phyloP scores from a whole-genome alignment of 805 yeast genomes.

The Metschnikowia lunata region DNA sequence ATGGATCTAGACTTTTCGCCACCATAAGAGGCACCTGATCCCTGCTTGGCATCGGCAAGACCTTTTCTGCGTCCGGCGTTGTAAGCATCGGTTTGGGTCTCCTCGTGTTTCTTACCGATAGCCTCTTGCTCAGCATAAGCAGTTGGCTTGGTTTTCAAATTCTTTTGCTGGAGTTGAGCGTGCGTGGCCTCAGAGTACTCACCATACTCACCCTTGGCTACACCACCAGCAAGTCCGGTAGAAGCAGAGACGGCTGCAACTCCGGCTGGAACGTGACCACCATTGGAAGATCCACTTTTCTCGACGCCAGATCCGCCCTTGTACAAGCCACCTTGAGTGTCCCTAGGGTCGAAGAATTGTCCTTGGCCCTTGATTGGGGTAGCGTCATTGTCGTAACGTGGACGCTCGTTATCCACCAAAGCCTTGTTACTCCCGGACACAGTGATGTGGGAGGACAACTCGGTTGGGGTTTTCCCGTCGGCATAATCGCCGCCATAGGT shows the following conservation, averaged over 20 bases:
- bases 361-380: constrained; percentile 26
- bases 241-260: constrained; percentile 12
- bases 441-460: constrained; percentile 12
- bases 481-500: constrained; percentile 31
- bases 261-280: constrained; percentile 4
- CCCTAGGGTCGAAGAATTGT: constrained; percentile 31
- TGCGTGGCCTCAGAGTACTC: constrained; percentile 23
- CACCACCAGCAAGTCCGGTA: constrained; percentile 14
- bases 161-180: constrained; percentile 16
- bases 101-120: constrained; percentile 10
- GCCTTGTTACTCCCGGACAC: not conserved
- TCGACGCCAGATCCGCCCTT: constrained; percentile 3
- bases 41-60: constrained; percentile 1
- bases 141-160: constrained; percentile 23
- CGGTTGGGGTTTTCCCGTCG: constrained; percentile 30
- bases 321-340: constrained; percentile 34
- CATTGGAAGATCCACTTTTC: not conserved
- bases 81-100: constrained; percentile 16
- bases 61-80: constrained; percentile 18
- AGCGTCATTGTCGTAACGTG: constrained; percentile 30
- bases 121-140: constrained; percentile 17
- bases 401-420: constrained; percentile 21
- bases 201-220: constrained; percentile 10
- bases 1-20: not conserved
- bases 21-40: not conserved